Base-by-base conservation (phyloP, 352 stramenopile species). In the Phytophthora sansomeana region DNA sequence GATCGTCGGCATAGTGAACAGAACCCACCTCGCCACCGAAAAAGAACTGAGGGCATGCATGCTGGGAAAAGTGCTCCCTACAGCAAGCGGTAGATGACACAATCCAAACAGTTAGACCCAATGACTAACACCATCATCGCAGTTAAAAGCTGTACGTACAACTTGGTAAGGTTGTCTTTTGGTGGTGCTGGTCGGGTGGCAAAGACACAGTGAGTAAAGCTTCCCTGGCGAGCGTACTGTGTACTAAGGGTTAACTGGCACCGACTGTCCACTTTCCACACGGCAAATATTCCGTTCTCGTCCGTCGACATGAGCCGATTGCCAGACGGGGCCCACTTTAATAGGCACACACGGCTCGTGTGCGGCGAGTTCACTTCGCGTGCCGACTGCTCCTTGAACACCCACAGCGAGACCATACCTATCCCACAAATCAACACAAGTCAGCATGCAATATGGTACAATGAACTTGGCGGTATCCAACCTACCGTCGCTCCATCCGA, bases 1-100 rank as follows among this genome's bases (percentile, higher is more conserved):
- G 65, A 54, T 98, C 95, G 67, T 98, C 93, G 0, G 90, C 90
- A 57, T 97, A 97, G 74, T 95, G 89, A 6, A 98, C 84, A 16
- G 85, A 87, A 2, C 95, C 95, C 19, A 83, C 78, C 54, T 97
- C 89, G n/a, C 90, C 93, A n/a, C 90, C 93, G 53, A 98, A 96
- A 67, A 98, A 98, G 64, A 98, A 98, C 28, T 91, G 81, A 24
- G 89, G 89, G 46, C 87, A 95, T 5, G 74, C 65, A 6, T 75
- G 72, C 47, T 89, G 79, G 7, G 81, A 72, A 51, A 88, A 91
- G 3, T 63, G 48, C 6, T 87, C 75, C 21, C 79, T 89, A 32
- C 42, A 43, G 4, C 61, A 52, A 42, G 19, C 30, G 54, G 49
- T 24, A 32, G 13, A 39, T 17, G 14, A 16, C 11, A 38, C 14